phyloP scores from a whole-genome alignment of 108 stramenopile species.

The Phaeodactylum tricornutum region DNA sequence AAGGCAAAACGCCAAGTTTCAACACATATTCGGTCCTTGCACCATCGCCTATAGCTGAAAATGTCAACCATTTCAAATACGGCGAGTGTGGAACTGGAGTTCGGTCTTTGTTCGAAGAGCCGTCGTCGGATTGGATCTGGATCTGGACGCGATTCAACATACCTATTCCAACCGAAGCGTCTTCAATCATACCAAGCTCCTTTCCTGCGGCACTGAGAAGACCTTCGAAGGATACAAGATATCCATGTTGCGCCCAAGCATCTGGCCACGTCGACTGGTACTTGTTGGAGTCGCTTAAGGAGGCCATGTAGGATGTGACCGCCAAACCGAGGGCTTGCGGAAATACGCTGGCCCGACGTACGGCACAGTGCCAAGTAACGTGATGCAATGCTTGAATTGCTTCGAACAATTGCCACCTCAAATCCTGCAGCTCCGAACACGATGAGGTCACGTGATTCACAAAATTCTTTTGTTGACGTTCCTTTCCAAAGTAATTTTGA shows the following conservation, averaged over 20 bases:
- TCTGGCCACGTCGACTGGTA: slow-evolving; percentile 45
- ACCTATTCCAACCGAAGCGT: slow-evolving; percentile 69
- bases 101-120: slow-evolving; percentile 4
- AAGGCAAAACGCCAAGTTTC: slow-evolving; percentile 51
- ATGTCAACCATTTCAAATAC: slow-evolving; percentile 47
- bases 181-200: slow-evolving; percentile 85
- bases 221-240: slow-evolving; percentile 79
- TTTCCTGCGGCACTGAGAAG: slow-evolving; percentile 80
- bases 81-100: slow-evolving; percentile 52
- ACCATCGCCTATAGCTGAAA: slow-evolving; percentile 16
- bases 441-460: slow-evolving; percentile 51
- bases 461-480: slow-evolving; percentile 27
- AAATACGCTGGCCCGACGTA: slow-evolving; percentile 70
- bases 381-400: slow-evolving; percentile 52
- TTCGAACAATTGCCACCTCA: slow-evolving; percentile 49
- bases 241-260: slow-evolving; percentile 73
- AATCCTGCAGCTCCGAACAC: slow-evolving; percentile 26
- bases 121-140: slow-evolving; percentile 43
- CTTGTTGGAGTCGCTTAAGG: slow-evolving; percentile 38
- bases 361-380: slow-evolving; percentile 72
- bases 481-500: slow-evolving; percentile 37
- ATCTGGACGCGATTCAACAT: slow-evolving; percentile 75
- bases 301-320: slow-evolving; percentile 59
- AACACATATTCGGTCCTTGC: slow-evolving; percentile 37
- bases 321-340: slow-evolving; percentile 78